Base-by-base conservation (phyloP, 306 rosid species). In the Begonia fuchsioides region DNA sequence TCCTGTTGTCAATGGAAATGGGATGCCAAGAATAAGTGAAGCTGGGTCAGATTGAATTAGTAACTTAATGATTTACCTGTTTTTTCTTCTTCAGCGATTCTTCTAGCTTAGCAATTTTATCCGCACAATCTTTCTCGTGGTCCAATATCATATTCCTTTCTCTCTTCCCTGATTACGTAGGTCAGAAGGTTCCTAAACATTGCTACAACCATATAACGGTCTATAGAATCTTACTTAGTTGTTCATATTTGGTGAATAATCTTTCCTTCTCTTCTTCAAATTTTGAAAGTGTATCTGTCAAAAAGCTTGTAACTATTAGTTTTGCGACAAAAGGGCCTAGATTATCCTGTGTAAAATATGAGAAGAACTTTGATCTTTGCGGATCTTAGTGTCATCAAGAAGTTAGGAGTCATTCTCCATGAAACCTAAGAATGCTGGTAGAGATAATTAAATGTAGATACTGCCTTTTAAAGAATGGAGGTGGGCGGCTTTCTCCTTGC, bases 211-310 rank as follows among this genome's bases (percentile, higher is more conserved):
- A 49, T 40, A 44, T 16, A 49, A 17, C 39, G 3, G 41, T 44
- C 26, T 52, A 6, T 18, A 17, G 41, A 19, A 17, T 56, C 95
- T 68, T 76, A 90, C 98, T 90, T 60, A 85, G 53, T 73, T 85
- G 98, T 68, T 90, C 98, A 60, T 90, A 79, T 69, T 69, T 74
- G 35, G 41, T 17, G 66, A 82, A 75, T 50, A 85, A 79, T 71
- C 79, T 90, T 51, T 79, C 94, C 67, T 85, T 90, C 52, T 90
- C 95, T 61, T 79, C 98, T 73, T 90, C 98, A 68, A 72, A 90
- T 62, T 75, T 81, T 48, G 94, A 74, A 68, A 90, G 70, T 47
- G 76, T 65, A 56, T 86, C 98, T 85, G 53, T 64, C 53, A 65
- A 64, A n/a, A 11, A 41, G 7, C 45, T 10, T 13, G 0, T 26